Evolutionary conservation across 169 alveolate species (phyloP).

Genomic region (Babesia bigemina): DNA sequence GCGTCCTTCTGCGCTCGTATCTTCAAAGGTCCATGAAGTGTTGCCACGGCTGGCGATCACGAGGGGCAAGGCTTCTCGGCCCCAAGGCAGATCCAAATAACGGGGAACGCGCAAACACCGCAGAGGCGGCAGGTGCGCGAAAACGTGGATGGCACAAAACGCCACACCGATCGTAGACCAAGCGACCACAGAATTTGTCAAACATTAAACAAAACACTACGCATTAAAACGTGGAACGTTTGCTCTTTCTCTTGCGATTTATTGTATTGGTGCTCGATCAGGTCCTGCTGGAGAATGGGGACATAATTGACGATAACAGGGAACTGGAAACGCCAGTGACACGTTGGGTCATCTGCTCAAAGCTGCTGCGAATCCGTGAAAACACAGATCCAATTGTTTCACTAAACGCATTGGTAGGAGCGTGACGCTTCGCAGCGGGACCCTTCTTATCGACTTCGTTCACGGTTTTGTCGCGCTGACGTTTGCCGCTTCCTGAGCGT

Average conservation of each 20-base stretch:
- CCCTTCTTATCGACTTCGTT: neutral
- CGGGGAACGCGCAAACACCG: too few species aligned
- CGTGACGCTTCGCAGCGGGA: conserved; percentile 4
- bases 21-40: too few species aligned
- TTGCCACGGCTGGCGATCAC: too few species aligned
- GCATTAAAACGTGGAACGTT: neutral
- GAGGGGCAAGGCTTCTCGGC: too few species aligned
- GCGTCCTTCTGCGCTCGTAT: too few species aligned
- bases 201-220: neutral
- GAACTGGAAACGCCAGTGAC: neutral
- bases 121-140: too few species aligned
- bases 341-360: neutral
- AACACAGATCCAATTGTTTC: neutral
- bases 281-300: neutral
- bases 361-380: neutral
- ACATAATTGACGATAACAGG: conserved; percentile 1
- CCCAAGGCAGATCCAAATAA: too few species aligned
- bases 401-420: neutral
- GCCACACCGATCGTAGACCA: neutral
- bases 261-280: neutral
- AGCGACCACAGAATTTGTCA: neutral
- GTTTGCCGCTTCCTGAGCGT: neutral
- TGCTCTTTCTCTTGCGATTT: conserved; percentile 15
- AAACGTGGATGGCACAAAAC: too few species aligned
- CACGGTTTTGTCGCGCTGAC: conserved; percentile 2